Base-by-base conservation (phyloP, 108 stramenopile genomes). In the Aureococcus anophagefferens region DNA sequence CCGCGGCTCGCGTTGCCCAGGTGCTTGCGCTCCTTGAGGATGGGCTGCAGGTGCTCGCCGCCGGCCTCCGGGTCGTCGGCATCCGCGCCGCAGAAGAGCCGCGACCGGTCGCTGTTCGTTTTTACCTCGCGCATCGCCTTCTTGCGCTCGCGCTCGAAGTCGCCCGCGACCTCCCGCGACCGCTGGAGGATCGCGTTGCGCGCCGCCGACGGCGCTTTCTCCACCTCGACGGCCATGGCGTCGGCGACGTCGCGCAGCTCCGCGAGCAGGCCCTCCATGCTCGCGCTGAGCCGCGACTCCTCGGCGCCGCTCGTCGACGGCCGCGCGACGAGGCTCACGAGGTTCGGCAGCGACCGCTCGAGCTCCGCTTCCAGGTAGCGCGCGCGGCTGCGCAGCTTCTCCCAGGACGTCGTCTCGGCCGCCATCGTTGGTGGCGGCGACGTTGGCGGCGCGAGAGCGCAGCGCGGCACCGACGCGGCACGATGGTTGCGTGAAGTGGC, bases 11-110 rank as follows among this genome's bases (percentile, higher is more conserved):
- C 67, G 66, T 70, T 76, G 45, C 67, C 40, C 18, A 76, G 72
- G 7, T 75, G 63, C 62, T 76, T 76, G 5, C 72, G 71, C 66
- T 77, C 77, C 17, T 71, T 37, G 21, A 73, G 72, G 4, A 77
- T 28, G 34, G 67, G 75, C 33, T 77, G 65, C 46, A 67, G 51
- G 51, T 59, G 21, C 0, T 59, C 51, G 21, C 0, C 7, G 21
- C 51, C 25, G 21, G 0, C 51, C 51, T 59, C 51, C 51, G 13
- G 3, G 51, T 59, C 51, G 51, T 9, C 14, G 51, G 13, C 51
- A 1, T 25, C 51, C 21, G 4, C 51, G 51, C 51, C 7, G 21
- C 25, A 3, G 25, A 59, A 59, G 51, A 59, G 21, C 21, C 13
- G 4, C 51, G 51, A 1, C 21, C 51, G 21, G 25, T 59, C 51